phyloP scores from a whole-genome alignment of 2,329 filamentous ascomycete species.

The Colletotrichum filicis region DNA sequence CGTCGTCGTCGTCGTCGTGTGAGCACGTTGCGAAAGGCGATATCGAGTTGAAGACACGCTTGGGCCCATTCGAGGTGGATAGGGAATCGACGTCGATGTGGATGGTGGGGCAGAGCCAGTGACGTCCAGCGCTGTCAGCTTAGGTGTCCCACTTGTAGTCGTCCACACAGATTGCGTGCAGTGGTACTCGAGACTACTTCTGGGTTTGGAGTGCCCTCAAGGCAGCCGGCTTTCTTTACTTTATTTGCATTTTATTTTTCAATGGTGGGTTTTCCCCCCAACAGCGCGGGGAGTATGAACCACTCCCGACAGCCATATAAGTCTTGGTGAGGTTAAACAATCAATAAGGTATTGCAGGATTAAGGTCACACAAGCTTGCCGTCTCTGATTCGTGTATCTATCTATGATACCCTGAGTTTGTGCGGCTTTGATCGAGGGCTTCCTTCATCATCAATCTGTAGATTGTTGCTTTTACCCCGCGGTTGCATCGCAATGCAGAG shows the following conservation, averaged over 20 bases:
- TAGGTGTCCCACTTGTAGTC: conserved; percentile 10
- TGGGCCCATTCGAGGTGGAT: conserved; percentile 2
- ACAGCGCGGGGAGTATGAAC: background rate
- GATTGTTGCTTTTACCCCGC: too few relatives aligned
- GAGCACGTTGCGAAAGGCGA: background rate
- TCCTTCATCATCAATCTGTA: background rate
- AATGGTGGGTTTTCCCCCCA: background rate
- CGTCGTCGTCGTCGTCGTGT: conserved; percentile 5
- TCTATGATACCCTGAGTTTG: background rate
- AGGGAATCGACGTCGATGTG: background rate
- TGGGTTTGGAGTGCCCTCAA: background rate
- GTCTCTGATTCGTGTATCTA: background rate
- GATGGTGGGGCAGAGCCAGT: conserved; percentile 26
- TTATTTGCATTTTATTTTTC: background rate
- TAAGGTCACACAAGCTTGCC: background rate
- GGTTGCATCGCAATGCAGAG: background rate
- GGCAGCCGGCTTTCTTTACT: background rate
- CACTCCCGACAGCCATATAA: background rate
- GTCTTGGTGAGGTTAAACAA: background rate
- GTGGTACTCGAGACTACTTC: background rate
- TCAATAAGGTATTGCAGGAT: background rate
- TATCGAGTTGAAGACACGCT: conserved; percentile 12
- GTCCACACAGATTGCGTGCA: background rate
- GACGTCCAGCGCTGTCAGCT: conserved; percentile 3
- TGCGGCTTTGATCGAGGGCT: background rate